Percentiles rank a stretch among this genome's conserved stretches.
phyloP scores from a whole-genome alignment of 2,329 filamentous ascomycete species.

The Penicillium sp. region DNA sequence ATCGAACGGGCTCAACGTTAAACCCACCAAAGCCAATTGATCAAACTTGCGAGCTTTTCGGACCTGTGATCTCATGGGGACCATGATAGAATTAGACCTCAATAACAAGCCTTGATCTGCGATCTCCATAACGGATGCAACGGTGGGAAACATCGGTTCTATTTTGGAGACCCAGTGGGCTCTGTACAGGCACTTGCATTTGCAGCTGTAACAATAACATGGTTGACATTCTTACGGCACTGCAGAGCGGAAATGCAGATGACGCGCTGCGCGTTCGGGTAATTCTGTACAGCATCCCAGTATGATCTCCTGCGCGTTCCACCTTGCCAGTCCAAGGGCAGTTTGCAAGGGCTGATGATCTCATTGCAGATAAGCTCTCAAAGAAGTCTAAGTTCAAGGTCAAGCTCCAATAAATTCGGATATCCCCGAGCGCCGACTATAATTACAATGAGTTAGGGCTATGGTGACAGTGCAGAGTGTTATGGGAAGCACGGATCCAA shows the following conservation, averaged over 20 bases:
- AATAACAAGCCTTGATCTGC: neutral
- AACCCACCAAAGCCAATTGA: neutral
- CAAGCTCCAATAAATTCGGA: neutral
- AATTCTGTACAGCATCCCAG: neutral
- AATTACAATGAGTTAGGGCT: neutral
- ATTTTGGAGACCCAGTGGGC: neutral
- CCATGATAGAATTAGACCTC: neutral
- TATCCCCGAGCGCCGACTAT: neutral
- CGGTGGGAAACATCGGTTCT: neutral
- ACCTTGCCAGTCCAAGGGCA: neutral
- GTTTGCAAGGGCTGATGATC: neutral
- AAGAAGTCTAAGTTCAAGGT: too few relatives aligned
- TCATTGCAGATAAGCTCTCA: neutral
- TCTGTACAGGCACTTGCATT: neutral
- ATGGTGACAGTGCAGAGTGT: conserved; percentile 38
- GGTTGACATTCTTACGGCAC: conserved; percentile 8
- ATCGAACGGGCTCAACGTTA: neutral
- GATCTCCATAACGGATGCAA: neutral
- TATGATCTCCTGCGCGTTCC: conserved; percentile 6
- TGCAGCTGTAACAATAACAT: conserved; percentile 10
- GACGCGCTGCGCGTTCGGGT: conserved; percentile 7
- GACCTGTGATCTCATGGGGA: neutral
- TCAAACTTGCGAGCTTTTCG: neutral
- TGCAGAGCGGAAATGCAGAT: neutral
- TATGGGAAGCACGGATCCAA: conserved; percentile 1